Evolutionary conservation across 1,139 yeast genomes (phyloP), one percentile per base, ranked within the genome.

Genomic region (Suhomyces atakaporum): DNA sequence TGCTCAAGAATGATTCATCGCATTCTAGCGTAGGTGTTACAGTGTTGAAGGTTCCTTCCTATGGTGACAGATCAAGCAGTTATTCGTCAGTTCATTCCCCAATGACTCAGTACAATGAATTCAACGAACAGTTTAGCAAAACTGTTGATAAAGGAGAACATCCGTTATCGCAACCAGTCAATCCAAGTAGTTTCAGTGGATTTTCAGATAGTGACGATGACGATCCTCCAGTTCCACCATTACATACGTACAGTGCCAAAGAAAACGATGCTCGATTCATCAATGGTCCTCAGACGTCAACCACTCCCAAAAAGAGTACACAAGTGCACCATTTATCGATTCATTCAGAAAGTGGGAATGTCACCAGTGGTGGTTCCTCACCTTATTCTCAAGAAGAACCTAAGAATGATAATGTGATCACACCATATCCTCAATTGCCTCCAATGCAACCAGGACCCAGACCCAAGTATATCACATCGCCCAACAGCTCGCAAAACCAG

Each of bases 21-120:
- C 30, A 45, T 11, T 37, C 45, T 12, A 36, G 39, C 20, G 26
- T 37, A 12, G 35, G 32, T 1, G 21, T 10, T 3, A 22, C 29
- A 10, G 42, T 42, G 5, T 42, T 53, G 35, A 30, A 47, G n/a
- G 62, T 64, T 9, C 72, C 71, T 10, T 42, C 49, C 16, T 51
- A 52, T 28, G 55, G 40, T 2, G 41, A 47, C n/a, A 52, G 71
- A 28, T 60, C 62, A 46, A 60, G 65, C 37, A 63, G 72, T 38
- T 57, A 64, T 43, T 66, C 75, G 2, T 67, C 74, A 6, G 73
- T 69, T 18, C 66, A 63, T 33, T 66, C 74, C 2, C 76, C 77
- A n/a, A 63, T 62, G 64, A 67, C 82, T 1, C 81, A 79, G 44
- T 77, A 75, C 50, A 57, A 74, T 24, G 80, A 75, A 44, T 75